A percentile compares a stretch with the other conserved stretches of the same genome.
Conservation (phyloP, 2,329 filamentous ascomycete species). For the Monosporascus sp. region DNA sequence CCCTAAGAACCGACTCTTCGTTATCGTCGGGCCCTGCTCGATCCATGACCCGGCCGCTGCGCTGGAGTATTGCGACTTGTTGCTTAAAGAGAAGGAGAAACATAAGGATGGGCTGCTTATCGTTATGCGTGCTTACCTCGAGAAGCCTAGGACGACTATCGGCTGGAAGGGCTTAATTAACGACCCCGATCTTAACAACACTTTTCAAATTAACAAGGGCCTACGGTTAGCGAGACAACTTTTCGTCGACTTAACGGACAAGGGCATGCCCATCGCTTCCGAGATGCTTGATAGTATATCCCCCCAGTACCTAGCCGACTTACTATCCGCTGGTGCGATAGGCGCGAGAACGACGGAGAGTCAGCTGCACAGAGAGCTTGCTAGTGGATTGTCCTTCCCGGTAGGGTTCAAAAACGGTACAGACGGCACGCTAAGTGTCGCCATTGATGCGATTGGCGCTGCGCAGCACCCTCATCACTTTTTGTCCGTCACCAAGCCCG, state of each 20-base stretch:
- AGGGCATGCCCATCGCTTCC: constrained; percentile 92
- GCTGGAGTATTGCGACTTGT: constrained; percentile 84
- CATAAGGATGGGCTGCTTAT: constrained; percentile 86
- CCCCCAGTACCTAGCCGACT: constrained; percentile 90
- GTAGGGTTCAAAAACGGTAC: constrained; percentile 99
- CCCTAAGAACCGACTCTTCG: constrained; percentile 53
- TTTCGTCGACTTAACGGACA: constrained; percentile 85
- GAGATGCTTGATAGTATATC: constrained; percentile 99
- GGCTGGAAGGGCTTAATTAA: constrained; percentile 99
- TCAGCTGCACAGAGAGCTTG: constrained; percentile 90
- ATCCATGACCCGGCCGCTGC: constrained; percentile 92
- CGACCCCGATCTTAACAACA: constrained; percentile 96
- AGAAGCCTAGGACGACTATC: constrained; percentile 96
- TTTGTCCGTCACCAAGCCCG: constrained; percentile 94
- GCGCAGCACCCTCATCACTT: constrained; percentile 93
- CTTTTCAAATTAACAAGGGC: constrained; percentile 99
- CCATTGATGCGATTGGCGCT: constrained; percentile 91
- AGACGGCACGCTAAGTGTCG: constrained; percentile 81
- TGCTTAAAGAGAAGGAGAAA: constrained; percentile 79
- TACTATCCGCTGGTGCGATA: constrained; percentile 86
- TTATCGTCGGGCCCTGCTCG: constrained; percentile 92
- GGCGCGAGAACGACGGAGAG: constrained; percentile 96
- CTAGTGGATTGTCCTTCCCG: constrained; percentile 90
- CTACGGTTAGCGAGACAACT: constrained; percentile 80
- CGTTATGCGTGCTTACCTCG: constrained; percentile 96